A percentile compares a stretch with the other conserved stretches of the same genome.
phyloP scores from a whole-genome alignment of 495 filamentous ascomycete species.

The Aspergillus olivimuriae region DNA sequence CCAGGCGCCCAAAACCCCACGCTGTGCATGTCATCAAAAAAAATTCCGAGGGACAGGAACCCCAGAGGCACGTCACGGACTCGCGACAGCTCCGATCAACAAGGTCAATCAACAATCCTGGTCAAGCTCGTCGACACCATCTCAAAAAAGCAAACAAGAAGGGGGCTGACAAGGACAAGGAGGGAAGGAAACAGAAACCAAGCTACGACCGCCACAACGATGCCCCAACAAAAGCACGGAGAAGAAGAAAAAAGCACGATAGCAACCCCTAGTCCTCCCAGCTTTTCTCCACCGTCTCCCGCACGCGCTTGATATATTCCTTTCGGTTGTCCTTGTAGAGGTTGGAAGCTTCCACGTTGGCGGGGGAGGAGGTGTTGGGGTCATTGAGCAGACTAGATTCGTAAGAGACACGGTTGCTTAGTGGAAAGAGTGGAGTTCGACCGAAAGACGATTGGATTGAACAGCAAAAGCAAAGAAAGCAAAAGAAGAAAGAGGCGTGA shows the following conservation, averaged over 20 bases:
- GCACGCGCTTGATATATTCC: constrained; percentile 91
- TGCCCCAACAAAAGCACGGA: not conserved
- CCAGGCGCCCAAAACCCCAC: constrained; percentile 41
- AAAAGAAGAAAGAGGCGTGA: too few species aligned
- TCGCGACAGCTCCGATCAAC: too few species aligned
- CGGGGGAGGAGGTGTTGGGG: constrained; percentile 93
- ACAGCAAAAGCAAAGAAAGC: too few species aligned
- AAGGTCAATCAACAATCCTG: too few species aligned
- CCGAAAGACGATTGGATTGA: constrained; percentile 6
- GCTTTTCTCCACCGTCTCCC: constrained; percentile 97
- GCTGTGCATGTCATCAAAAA: constrained; percentile 39
- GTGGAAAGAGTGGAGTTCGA: too few species aligned
- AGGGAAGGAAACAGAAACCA: not conserved
- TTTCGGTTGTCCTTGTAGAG: constrained; percentile 97
- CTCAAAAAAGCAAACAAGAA: constrained; percentile 3
- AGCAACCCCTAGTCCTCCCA: constrained; percentile 74
- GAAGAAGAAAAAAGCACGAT: not conserved
- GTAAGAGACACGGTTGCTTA: too few species aligned
- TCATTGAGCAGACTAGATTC: constrained; percentile 99
- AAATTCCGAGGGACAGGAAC: too few species aligned
- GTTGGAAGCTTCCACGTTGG: constrained; percentile 97
- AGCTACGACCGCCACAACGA: not conserved
- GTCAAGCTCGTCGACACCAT: too few species aligned
- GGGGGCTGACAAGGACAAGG: not conserved
- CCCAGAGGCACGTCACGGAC: too few species aligned